Conservation (phyloP, 192 early-diverging fungal genomes). For the Rhizophagus clarus region DNA sequence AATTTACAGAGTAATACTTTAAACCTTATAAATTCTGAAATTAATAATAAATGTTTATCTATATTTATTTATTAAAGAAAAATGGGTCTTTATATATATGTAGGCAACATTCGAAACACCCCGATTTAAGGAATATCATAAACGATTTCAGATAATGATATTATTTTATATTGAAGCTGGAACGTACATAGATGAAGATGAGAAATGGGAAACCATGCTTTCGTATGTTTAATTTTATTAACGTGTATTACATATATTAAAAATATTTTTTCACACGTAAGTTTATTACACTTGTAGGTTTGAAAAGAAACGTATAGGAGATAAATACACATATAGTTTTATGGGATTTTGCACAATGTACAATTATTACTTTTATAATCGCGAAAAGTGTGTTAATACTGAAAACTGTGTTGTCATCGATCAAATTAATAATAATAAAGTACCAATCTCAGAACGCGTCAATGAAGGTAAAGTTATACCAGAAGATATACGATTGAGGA, state of each 20-base stretch:
- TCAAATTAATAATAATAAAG: neutral
- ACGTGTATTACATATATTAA: neutral
- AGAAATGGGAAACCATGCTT: constrained; percentile 79
- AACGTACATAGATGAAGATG: constrained; percentile 79
- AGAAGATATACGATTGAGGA: constrained; percentile 76
- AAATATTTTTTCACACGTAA: constrained; percentile 22
- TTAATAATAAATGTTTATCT: neutral
- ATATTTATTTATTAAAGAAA: neutral
- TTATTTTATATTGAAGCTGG: constrained; percentile 91
- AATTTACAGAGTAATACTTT: constrained; percentile 63
- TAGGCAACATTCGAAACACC: constrained; percentile 65
- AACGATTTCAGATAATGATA: constrained; percentile 75
- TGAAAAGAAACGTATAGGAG: constrained; percentile 50
- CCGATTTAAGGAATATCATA: constrained; percentile 76
- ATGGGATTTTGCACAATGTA: constrained; percentile 88
- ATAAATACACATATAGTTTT: constrained; percentile 61
- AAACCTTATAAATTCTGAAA: neutral
- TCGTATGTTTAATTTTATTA: constrained; percentile 36
- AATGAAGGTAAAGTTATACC: constrained; percentile 40
- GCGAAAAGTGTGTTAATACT: neutral
- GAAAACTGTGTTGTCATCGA: neutral
- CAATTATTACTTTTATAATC: constrained; percentile 74
- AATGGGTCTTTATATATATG: constrained; percentile 18
- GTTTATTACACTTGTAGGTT: constrained; percentile 42
- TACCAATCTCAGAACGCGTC: neutral